Evolutionary conservation across 2,329 filamentous ascomycete genomes (phyloP).

Genomic region (Cyanodermella asteris): DNA sequence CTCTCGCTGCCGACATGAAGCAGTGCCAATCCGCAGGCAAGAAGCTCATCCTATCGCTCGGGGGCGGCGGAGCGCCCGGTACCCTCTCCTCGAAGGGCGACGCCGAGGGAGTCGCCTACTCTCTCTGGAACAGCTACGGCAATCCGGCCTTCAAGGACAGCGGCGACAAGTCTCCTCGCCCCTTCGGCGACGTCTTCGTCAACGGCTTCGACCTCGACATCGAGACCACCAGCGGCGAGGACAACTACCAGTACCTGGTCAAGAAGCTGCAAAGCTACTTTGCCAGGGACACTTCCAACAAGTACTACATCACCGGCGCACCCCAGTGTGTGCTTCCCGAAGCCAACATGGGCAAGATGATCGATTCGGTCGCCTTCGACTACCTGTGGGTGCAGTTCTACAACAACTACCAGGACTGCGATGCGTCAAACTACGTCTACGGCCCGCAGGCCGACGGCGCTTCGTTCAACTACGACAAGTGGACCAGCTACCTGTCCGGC

Average conservation of each 20-base stretch:
- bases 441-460: constrained; percentile 9
- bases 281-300: constrained; percentile 12
- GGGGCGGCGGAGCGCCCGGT: constrained; percentile 19
- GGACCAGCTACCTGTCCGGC: constrained; percentile 8
- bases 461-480: constrained; percentile 10
- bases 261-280: constrained; percentile 22
- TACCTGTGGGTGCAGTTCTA: constrained; percentile 35
- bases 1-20: constrained; percentile 21
- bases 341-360: constrained; percentile 22
- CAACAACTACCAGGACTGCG: too few species aligned
- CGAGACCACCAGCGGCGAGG: too few species aligned
- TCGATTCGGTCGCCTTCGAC: constrained; percentile 24
- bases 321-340: constrained; percentile 32
- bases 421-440: too few species aligned
- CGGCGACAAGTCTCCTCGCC: constrained; percentile 18
- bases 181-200: constrained; percentile 23
- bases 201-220: constrained; percentile 34
- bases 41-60: constrained; percentile 25
- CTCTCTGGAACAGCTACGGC: constrained; percentile 28
- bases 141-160: constrained; percentile 14
- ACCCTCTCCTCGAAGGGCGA: constrained; percentile 22
- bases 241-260: too few species aligned
- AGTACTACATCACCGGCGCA: constrained; percentile 30
- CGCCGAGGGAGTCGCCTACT: constrained; percentile 26
- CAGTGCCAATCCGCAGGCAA: constrained; percentile 20